These are phyloP conservation scores for Carpinus fangiana DNA, from an alignment of 306 rosid genomes.

Conservation along the genomic window DNA sequence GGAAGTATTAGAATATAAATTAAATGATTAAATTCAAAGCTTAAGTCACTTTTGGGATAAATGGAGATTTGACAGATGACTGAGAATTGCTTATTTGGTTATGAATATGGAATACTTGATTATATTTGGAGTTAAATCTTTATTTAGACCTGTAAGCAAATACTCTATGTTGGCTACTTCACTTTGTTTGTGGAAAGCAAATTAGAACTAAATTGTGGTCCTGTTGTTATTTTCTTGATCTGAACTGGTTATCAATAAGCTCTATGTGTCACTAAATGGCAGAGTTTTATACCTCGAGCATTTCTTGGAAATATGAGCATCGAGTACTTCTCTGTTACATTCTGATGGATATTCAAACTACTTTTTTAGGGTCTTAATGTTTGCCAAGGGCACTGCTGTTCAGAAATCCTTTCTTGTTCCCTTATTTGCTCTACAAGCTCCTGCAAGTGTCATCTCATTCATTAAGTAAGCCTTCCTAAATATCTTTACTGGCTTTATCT, in stretches of 20 bases:
- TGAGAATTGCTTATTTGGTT: neutral
- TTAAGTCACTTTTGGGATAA: too few relatives aligned
- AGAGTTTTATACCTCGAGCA: neutral
- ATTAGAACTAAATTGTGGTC: neutral
- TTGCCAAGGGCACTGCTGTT: conserved; percentile 73
- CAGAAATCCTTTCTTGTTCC: conserved; percentile 82
- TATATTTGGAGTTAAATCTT: neutral
- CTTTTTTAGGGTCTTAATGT: conserved; percentile 59
- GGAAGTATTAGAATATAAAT: too few relatives aligned
- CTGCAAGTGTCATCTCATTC: conserved; percentile 65
- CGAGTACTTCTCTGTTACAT: neutral
- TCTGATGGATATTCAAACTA: conserved; percentile 29
- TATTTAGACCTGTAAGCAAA: neutral
- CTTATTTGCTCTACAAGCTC: conserved; percentile 80
- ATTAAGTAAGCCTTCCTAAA: conserved; percentile 51
- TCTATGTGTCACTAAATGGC: neutral
- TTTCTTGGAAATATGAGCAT: conserved; percentile 4
- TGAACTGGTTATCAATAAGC: neutral
- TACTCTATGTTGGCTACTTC: neutral
- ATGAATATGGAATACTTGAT: neutral
- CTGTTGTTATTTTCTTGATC: neutral
- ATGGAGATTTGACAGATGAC: neutral
- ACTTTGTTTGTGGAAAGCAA: neutral
- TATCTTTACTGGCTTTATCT: conserved; percentile 9
- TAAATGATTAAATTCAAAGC: too few relatives aligned